Conservation (phyloP, 176 grass and related monocot species). For the Cenchrus americanus region DNA sequence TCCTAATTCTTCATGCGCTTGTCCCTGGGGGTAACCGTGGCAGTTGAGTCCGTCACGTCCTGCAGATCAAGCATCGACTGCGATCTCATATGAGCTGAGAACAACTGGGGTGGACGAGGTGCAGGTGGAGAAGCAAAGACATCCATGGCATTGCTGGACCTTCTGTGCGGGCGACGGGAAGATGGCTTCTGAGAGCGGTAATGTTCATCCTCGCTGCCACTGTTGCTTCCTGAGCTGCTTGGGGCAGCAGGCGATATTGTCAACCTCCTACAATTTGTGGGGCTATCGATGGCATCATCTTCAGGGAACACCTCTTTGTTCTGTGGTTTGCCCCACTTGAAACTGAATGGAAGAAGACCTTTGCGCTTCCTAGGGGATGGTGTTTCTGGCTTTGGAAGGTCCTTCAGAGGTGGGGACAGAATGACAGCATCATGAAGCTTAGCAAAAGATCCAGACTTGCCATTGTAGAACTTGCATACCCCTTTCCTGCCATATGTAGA, state of each 20-base stretch:
- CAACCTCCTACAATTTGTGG: constrained; percentile 55
- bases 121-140: constrained; percentile 54
- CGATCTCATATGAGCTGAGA: constrained; percentile 52
- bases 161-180: constrained; percentile 57
- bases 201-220: constrained; percentile 58
- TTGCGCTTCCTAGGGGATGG: constrained; percentile 80
- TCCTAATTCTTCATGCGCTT: constrained; percentile 68
- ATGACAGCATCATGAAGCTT: constrained; percentile 50
- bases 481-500: constrained; percentile 59
- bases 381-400: constrained; percentile 64
- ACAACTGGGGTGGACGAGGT: constrained; percentile 39
- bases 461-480: constrained; percentile 76
- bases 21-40: constrained; percentile 60
- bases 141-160: constrained; percentile 32
- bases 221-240: constrained; percentile 86
- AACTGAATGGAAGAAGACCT: constrained; percentile 72
- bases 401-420: constrained; percentile 48
- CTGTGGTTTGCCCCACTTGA: constrained; percentile 60
- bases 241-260: constrained; percentile 34
- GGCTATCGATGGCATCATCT: constrained; percentile 53
- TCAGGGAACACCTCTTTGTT: constrained; percentile 50
- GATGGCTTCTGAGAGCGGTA: constrained; percentile 46
- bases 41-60: constrained; percentile 57
- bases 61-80: constrained; percentile 75
- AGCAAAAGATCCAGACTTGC: constrained; percentile 74